A percentile compares a stretch with the other conserved stretches of the same genome.
phyloP scores from a whole-genome alignment of 768 basidiomycete genomes.

The Suillus discolor region DNA sequence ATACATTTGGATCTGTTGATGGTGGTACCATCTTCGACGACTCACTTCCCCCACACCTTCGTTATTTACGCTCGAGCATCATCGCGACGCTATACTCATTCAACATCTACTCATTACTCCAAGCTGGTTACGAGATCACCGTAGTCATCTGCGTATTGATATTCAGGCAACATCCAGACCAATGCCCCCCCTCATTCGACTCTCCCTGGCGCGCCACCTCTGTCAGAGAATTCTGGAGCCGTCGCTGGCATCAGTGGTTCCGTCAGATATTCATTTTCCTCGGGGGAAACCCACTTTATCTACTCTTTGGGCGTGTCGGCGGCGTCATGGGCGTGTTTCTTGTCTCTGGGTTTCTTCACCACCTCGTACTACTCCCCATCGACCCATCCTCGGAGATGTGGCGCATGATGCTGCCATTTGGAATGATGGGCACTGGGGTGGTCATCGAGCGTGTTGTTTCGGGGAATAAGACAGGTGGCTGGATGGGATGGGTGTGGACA shows the following conservation, averaged over 20 bases:
- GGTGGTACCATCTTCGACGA: slow-evolving; percentile 37
- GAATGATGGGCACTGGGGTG: slow-evolving; percentile 55
- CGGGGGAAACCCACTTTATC: slow-evolving; percentile 31
- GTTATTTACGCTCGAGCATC: slow-evolving; percentile 41
- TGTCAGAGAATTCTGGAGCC: slow-evolving; percentile 39
- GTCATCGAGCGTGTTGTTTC: slow-evolving; percentile 43
- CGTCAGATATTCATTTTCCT: slow-evolving; percentile 34
- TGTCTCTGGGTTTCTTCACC: slow-evolving; percentile 58
- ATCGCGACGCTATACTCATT: slow-evolving; percentile 47
- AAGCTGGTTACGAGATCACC: slow-evolving; percentile 32
- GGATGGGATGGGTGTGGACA: slow-evolving; percentile 38
- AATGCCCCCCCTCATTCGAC: slow-evolving; percentile 37
- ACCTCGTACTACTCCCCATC: slow-evolving; percentile 52
- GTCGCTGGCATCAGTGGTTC: slow-evolving; percentile 41
- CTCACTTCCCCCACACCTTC: slow-evolving; percentile 26
- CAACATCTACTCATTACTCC: slow-evolving; percentile 46
- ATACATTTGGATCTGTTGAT: slow-evolving; percentile 26
- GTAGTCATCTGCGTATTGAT: slow-evolving; percentile 27
- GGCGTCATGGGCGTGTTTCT: slow-evolving; percentile 57
- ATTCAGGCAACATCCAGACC: slow-evolving; percentile 28
- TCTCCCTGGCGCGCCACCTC: slow-evolving; percentile 40
- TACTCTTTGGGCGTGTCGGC: slow-evolving; percentile 49
- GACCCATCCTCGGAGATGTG: slow-evolving; percentile 46
- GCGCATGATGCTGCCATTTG: slow-evolving; percentile 49
- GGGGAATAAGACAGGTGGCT: slow-evolving; percentile 31